A percentile compares a stretch with the other conserved stretches of the same genome.
Conservation (phyloP, 352 stramenopile species). For the Pythium monospermum region DNA sequence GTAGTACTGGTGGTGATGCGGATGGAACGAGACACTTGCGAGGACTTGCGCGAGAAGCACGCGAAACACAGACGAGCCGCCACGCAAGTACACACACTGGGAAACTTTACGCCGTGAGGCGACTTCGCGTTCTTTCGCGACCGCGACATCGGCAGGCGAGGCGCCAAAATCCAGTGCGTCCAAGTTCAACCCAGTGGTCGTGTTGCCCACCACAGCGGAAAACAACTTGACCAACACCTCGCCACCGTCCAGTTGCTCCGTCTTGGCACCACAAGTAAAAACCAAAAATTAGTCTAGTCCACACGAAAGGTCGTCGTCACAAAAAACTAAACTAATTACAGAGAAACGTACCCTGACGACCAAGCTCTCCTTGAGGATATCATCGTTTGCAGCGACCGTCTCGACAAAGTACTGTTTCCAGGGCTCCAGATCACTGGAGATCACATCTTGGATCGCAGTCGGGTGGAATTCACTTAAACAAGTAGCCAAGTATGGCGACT, state of each 20-base stretch:
- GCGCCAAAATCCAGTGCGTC: slow-evolving; percentile 40
- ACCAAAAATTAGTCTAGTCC: not conserved
- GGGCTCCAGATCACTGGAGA: slow-evolving; percentile 49
- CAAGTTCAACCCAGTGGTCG: slow-evolving; percentile 41
- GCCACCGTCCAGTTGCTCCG: slow-evolving; percentile 42
- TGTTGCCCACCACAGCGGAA: slow-evolving; percentile 32
- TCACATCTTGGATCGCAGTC: slow-evolving; percentile 56
- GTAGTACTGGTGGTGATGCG: slow-evolving; percentile 15
- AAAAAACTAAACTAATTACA: too few species aligned
- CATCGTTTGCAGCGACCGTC: slow-evolving; percentile 41
- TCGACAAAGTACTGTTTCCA: slow-evolving; percentile 71
- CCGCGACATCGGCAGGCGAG: slow-evolving; percentile 27
- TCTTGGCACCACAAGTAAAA: slow-evolving; percentile 23
- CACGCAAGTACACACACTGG: slow-evolving; percentile 56
- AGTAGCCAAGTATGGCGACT: slow-evolving; percentile 47
- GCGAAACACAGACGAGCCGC: slow-evolving; percentile 37
- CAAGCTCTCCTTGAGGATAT: slow-evolving; percentile 47
- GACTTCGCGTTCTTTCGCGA: slow-evolving; percentile 28
- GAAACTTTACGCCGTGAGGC: slow-evolving; percentile 38
- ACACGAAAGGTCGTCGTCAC: not conserved
- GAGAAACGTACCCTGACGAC: slow-evolving; percentile 29
- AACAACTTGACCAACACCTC: slow-evolving; percentile 49
- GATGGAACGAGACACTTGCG: slow-evolving; percentile 36
- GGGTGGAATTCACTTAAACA: slow-evolving; percentile 62
- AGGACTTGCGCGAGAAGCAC: slow-evolving; percentile 42